Percentiles rank a stretch among this genome's conserved stretches.
These are phyloP conservation scores for Penicillium canescens DNA, from an alignment of 495 filamentous ascomycete species.

Conservation along the genomic window DNA sequence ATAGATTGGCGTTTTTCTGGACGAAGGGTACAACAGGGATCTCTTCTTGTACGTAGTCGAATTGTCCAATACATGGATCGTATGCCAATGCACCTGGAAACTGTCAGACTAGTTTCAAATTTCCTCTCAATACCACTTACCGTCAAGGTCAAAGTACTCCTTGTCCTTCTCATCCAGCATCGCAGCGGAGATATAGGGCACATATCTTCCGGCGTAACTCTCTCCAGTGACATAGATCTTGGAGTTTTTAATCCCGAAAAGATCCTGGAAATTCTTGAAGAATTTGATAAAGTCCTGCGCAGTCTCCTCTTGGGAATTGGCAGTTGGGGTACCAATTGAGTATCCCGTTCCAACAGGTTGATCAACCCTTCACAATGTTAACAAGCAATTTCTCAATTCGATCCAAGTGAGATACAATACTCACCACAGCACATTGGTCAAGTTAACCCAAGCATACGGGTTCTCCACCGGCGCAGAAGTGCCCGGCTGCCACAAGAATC, in stretches of 20 bases:
- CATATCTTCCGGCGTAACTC: constrained; percentile 57
- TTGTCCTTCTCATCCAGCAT: constrained; percentile 51
- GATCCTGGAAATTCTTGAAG: constrained; percentile 63
- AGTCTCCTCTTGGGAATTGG: constrained; percentile 54
- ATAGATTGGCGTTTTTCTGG: constrained; percentile 51
- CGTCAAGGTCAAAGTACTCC: constrained; percentile 48
- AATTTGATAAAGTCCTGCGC: constrained; percentile 62
- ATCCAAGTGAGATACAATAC: constrained; percentile 7
- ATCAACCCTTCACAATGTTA: constrained; percentile 39
- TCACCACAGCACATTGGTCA: constrained; percentile 65
- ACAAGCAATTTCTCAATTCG: neutral
- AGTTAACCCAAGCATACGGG: constrained; percentile 65
- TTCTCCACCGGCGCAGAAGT: constrained; percentile 59
- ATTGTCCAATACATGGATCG: constrained; percentile 44
- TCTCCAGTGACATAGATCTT: constrained; percentile 66
- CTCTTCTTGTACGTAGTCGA: constrained; percentile 39
- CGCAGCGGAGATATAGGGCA: constrained; percentile 55
- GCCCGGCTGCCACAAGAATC: constrained; percentile 62
- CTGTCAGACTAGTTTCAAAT: neutral
- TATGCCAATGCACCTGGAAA: constrained; percentile 38
- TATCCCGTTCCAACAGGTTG: constrained; percentile 61
- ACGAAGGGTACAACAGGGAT: constrained; percentile 49
- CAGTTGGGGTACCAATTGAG: constrained; percentile 53
- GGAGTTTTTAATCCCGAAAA: constrained; percentile 59
- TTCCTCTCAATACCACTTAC: constrained; percentile 15